A percentile compares a stretch with the other conserved stretches of the same genome.
phyloP scores from a whole-genome alignment of 805 yeast species.

The Alloascoidea africana region DNA sequence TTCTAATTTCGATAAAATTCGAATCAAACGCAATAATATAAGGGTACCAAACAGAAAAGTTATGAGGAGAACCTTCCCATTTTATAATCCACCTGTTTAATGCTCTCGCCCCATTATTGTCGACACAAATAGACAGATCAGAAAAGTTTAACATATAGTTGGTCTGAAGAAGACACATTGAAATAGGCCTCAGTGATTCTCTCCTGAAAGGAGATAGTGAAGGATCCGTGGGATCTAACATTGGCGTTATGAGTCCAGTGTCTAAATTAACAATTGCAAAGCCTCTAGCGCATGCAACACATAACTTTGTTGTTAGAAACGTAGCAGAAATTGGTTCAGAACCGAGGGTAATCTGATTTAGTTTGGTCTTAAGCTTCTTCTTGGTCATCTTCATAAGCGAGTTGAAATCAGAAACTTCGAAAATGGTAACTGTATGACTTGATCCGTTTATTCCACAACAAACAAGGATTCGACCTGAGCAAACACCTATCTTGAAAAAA shows the following conservation, averaged over 20 bases:
- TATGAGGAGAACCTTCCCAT: slow-evolving; percentile 79
- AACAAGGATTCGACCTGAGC: slow-evolving; percentile 60
- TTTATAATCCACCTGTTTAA: slow-evolving; percentile 66
- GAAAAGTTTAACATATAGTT: slow-evolving; percentile 63
- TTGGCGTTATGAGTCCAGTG: slow-evolving; percentile 55
- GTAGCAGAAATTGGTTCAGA: slow-evolving; percentile 78
- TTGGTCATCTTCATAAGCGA: slow-evolving; percentile 3
- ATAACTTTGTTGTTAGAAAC: slow-evolving; percentile 56
- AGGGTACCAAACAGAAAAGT: slow-evolving; percentile 73
- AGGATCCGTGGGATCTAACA: slow-evolving; percentile 76
- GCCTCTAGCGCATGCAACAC: slow-evolving; percentile 77
- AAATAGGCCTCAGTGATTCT: slow-evolving; percentile 60
- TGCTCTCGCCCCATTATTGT: slow-evolving; percentile 75
- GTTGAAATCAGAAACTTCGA: slow-evolving; percentile 64
- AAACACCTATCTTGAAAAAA: slow-evolving; percentile 67
- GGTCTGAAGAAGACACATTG: slow-evolving; percentile 61
- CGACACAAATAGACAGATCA: slow-evolving; percentile 68
- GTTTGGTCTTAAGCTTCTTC: slow-evolving; percentile 30
- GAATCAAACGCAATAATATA: slow-evolving; percentile 63
- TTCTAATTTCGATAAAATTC: slow-evolving; percentile 64
- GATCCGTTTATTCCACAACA: slow-evolving; percentile 49
- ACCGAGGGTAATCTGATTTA: slow-evolving; percentile 49
- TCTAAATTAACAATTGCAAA: slow-evolving; percentile 62
- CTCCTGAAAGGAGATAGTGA: slow-evolving; percentile 65
- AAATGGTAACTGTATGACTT: slow-evolving; percentile 48